A percentile compares a stretch with the other conserved stretches of the same genome.
phyloP scores from a whole-genome alignment of 2,329 filamentous ascomycete species.

The Venturia effusa region DNA sequence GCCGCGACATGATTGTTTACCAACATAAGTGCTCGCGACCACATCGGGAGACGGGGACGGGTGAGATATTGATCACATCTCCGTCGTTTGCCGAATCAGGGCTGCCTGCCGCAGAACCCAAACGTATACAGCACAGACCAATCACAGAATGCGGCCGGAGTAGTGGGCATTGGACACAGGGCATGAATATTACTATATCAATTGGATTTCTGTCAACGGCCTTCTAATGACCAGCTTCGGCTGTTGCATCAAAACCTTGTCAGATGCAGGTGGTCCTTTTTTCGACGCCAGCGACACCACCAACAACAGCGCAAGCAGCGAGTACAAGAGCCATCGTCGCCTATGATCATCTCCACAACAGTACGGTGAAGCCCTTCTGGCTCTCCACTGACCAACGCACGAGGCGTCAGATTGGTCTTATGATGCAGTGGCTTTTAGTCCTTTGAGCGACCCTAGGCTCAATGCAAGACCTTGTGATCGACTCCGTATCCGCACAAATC shows the following conservation, averaged over 20 bases:
- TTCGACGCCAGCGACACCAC: neutral
- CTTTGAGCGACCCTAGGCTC: constrained; percentile 88
- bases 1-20: neutral
- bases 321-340: neutral
- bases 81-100: neutral
- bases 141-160: no score
- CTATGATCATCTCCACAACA: neutral
- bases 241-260: neutral
- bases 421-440: constrained; percentile 48
- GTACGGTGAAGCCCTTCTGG: neutral
- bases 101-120: neutral
- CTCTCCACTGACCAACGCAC: neutral
- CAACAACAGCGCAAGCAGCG: neutral
- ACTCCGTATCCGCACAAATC: constrained; percentile 95
- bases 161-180: neutral
- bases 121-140: neutral
- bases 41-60: no score
- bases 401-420: neutral
- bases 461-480: constrained; percentile 90
- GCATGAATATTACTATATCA: neutral
- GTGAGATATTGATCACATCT: neutral
- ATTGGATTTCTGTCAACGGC: neutral
- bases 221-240: neutral
- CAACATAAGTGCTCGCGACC: neutral
- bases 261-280: neutral